phyloP scores from a whole-genome alignment of 2,329 filamentous ascomycete genomes.

The Pyricularia pennisetigena region DNA sequence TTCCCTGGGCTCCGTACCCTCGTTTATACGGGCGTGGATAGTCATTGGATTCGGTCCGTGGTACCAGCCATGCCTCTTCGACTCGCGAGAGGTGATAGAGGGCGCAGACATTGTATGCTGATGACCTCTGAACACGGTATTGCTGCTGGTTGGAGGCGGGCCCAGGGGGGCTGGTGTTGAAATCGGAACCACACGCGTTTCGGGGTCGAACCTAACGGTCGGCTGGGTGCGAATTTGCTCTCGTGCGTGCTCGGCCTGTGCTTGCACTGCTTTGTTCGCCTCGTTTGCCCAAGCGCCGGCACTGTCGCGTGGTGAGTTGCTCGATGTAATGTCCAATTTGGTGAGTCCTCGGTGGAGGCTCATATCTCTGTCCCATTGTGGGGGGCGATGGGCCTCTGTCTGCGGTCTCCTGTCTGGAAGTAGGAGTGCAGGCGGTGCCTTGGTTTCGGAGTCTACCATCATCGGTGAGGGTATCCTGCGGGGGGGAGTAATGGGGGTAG shows the following conservation, averaged over 20 bases:
- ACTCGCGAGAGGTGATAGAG: slow-evolving; percentile 42
- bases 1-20: slow-evolving; percentile 17
- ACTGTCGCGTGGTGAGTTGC: slow-evolving; percentile 38
- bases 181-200: slow-evolving; percentile 23
- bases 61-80: slow-evolving; percentile 65
- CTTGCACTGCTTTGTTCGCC: slow-evolving; percentile 42
- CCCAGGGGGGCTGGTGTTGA: slow-evolving; percentile 7
- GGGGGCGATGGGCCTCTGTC: slow-evolving; percentile 37
- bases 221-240: slow-evolving; percentile 38
- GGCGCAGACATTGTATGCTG: slow-evolving; percentile 54
- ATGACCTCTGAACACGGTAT: slow-evolving; percentile 22
- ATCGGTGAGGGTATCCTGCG: slow-evolving; percentile 64
- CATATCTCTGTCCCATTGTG: slow-evolving; percentile 46
- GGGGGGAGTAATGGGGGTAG: slow-evolving; percentile 51
- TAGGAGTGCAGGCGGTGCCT: slow-evolving; percentile 24
- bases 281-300: slow-evolving; percentile 48
- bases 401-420: slow-evolving; percentile 17
- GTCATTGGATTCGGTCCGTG: slow-evolving; percentile 35
- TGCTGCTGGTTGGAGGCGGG: background rate
- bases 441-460: slow-evolving; percentile 53
- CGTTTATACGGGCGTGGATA: background rate
- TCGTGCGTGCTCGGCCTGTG: slow-evolving; percentile 25
- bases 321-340: slow-evolving; percentile 51
- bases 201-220: slow-evolving; percentile 44
- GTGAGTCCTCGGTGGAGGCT: slow-evolving; percentile 57